Percentiles rank a stretch among this genome's conserved stretches.
These are phyloP conservation scores for Sclerotinia subarctica DNA, from an alignment of 2,329 filamentous ascomycete species.

Conservation along the genomic window DNA sequence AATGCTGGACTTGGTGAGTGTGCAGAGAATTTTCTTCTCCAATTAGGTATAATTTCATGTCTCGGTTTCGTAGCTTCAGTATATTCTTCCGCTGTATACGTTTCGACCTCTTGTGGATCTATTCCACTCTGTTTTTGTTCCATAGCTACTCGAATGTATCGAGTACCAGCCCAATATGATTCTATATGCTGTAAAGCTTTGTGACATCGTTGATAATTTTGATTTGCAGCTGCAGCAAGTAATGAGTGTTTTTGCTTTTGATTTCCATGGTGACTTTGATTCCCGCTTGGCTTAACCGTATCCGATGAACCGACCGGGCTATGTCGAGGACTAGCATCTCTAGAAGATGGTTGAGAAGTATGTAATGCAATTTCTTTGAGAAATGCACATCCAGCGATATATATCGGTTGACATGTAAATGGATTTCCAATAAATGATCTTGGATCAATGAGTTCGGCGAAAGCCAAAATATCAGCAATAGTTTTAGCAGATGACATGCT, in stretches of 20 bases:
- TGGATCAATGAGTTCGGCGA: constrained; percentile 80
- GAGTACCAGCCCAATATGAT: constrained; percentile 79
- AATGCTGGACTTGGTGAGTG: constrained; percentile 37
- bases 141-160: constrained; percentile 81
- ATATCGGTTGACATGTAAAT: constrained; percentile 87
- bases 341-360: constrained; percentile 61
- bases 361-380: constrained; percentile 76
- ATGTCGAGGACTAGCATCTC: constrained; percentile 43
- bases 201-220: constrained; percentile 85
- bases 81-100: constrained; percentile 69
- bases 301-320: constrained; percentile 9
- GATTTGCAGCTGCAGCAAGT: constrained; percentile 75
- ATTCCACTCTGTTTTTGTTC: constrained; percentile 87
- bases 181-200: constrained; percentile 79
- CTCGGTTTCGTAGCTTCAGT: constrained; percentile 59
- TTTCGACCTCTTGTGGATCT: constrained; percentile 57
- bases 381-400: constrained; percentile 86
- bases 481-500: constrained; percentile 64
- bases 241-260: constrained; percentile 62
- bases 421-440: constrained; percentile 86
- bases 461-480: constrained; percentile 82
- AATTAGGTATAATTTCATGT: constrained; percentile 43
- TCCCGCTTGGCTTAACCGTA: constrained; percentile 21
- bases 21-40: constrained; percentile 34
- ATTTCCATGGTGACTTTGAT: constrained; percentile 34